phyloP scores from a whole-genome alignment of 129 eudicot genomes.

The Gnaphalium uliginosum region DNA sequence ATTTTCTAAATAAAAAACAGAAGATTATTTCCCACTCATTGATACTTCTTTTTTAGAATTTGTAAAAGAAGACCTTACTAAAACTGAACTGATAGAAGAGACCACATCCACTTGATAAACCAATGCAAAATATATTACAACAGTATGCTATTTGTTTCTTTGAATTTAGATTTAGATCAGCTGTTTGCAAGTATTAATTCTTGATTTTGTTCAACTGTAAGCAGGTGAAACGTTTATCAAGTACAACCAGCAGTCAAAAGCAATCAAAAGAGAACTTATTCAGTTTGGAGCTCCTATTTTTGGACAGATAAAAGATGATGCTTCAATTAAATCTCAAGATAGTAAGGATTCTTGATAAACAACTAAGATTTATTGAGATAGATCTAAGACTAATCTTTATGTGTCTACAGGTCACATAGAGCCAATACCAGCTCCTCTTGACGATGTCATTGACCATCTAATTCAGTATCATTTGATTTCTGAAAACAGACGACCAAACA shows the following conservation, averaged over 20 bases:
- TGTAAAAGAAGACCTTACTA: not conserved
- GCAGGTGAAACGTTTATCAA: slow-evolving; percentile 81
- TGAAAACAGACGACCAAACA: slow-evolving; percentile 85
- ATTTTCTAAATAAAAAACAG: not conserved
- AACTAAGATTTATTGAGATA: not conserved
- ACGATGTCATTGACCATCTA: slow-evolving; percentile 74
- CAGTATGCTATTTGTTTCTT: slow-evolving; percentile 5
- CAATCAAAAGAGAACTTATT: slow-evolving; percentile 84
- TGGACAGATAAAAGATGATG: slow-evolving; percentile 76
- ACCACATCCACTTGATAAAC: not conserved
- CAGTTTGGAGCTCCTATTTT: slow-evolving; percentile 94
- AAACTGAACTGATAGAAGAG: not conserved
- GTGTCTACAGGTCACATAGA: slow-evolving; percentile 64
- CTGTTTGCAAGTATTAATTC: not conserved
- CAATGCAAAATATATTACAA: not conserved
- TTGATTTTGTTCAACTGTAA: slow-evolving; percentile 11
- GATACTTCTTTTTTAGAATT: not conserved
- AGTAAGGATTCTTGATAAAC: slow-evolving; percentile 39
- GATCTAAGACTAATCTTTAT: not conserved
- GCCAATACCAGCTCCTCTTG: slow-evolving; percentile 85
- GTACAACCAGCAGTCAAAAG: slow-evolving; percentile 86
- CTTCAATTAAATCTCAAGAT: slow-evolving; percentile 44
- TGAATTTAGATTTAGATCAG: not conserved
- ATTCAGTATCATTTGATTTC: slow-evolving; percentile 79
- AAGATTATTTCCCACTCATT: not conserved